Evolutionary conservation across 345 rosid genomes (phyloP), one percentile per base, ranked within the genome.

Genomic region (Conringia planisiliqua): DNA sequence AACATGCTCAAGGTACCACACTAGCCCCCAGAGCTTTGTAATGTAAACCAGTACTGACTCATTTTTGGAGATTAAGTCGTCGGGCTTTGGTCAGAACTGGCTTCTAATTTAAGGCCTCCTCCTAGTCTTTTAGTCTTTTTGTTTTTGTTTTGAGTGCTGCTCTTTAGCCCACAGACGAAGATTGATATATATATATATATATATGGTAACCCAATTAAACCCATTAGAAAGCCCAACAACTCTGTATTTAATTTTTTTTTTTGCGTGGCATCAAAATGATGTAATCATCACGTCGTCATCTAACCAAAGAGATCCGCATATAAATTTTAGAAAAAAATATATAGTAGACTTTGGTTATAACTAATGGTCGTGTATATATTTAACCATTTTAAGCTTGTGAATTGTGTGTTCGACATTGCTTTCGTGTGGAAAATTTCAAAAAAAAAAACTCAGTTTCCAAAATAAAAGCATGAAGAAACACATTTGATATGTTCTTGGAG

Each of bases 1-100:
- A 82, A 70, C 66, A 75, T 85, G 24, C 24, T 38, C 48, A 59
- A 30, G 47, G 7, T 38, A 22, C 29, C 13, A 48, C 48, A 35
- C 20, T 71, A 57, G 20, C 20, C 44, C 29, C 52, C 17, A 39
- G 8, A 2, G 0, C 12, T 17, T 0, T 55, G 38, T 30, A 7
- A 8, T 35, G 38, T 55, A 40, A 39, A 4, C 39, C 39, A 36
- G 39, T 36, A 35, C 10, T 36, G 4, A 6, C 20, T n/a, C 20
- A 16, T 44, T 44, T 22, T 44, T 44, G 50, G 50, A 44, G 22
- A 44, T n/a, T 0, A 44, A 44, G 42, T 9, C n/a, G 4, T 9
- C n/a, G 4, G 14, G 2, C 18, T 27, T 26, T 27, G 1, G 35
- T 27, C 13, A 55, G 60, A 55, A 13, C 8, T 22, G 32, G 13